Base-by-base conservation (phyloP, 225 moss, liverwort and hornwort genomes). In the Lunularia cruciata region DNA sequence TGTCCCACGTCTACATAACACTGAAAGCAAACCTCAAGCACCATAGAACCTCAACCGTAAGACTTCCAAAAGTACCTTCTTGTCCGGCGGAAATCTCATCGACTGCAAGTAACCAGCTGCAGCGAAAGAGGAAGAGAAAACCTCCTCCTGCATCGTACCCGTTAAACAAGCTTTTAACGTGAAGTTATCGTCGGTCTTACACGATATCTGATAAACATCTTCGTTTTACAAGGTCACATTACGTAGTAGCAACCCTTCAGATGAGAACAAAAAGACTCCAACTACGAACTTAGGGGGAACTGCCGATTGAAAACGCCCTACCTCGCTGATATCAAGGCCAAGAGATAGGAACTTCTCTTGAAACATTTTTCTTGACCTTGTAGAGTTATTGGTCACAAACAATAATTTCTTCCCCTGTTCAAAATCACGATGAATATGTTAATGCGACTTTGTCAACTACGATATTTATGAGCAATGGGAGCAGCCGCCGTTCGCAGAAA, bases 41-140 rank as follows among this genome's bases (percentile, higher is more conserved):
- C n/a, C n/a, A n/a, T n/a, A n/a, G n/a, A n/a, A n/a, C n/a, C n/a
- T n/a, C n/a, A n/a, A n/a, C n/a, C n/a, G 26, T 28, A 28, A 22
- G 26, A 0, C 11, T 1, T 43, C 5, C 43, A 33, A 19, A 34
- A 25, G 26, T 7, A 94, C 94, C 91, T 94, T 91, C 72, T 94
- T 87, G 32, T 90, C 73, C 33, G 87, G 56, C 52, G 91, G 87
- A 51, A 94, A 94, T 37, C 76, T 85, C 63, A 89, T 85, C 3
- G 90, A 88, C 67, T 81, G 83, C 65, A 94, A 81, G 55, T 91
- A 94, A 10, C 87, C 83, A 30, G 91, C 91, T 60, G 89, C 94
- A 43, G 91, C 91, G 79, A 91, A 94, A 8, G 91, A 89, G 7
- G 94, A 94, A 18, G 94, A 86, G 76, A 94, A 88, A 16, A 86